phyloP scores from a whole-genome alignment of 352 stramenopile genomes.

The Phytophthora idaei region DNA sequence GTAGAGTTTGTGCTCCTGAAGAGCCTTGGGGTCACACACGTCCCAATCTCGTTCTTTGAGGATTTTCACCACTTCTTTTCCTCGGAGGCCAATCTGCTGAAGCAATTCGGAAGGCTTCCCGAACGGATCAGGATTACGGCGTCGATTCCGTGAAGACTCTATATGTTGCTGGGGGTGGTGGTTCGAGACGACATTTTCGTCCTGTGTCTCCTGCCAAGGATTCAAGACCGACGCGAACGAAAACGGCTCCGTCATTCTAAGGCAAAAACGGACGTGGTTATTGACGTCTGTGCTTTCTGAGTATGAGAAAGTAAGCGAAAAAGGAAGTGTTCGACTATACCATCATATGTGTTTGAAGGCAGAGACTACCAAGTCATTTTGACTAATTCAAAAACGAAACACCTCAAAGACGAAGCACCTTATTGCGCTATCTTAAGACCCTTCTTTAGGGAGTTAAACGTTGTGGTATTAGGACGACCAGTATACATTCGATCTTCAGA shows the following conservation, averaged over 20 bases:
- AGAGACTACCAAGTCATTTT: not conserved
- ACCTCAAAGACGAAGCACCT: too few species aligned
- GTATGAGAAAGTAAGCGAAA: not conserved
- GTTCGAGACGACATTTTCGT: not conserved
- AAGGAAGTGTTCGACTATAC: slow-evolving; percentile 8
- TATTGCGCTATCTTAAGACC: not conserved
- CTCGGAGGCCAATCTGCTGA: slow-evolving; percentile 22
- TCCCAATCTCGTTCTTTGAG: slow-evolving; percentile 21
- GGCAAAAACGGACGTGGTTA: not conserved
- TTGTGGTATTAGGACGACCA: too few species aligned
- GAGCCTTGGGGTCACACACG: slow-evolving; percentile 21
- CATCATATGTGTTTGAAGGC: not conserved
- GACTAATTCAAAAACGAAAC: too few species aligned
- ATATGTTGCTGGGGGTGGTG: not conserved
- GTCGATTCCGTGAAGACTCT: slow-evolving; percentile 11
- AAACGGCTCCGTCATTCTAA: not conserved
- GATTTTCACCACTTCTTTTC: slow-evolving; percentile 30
- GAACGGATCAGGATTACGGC: slow-evolving; percentile 6
- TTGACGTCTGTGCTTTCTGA: not conserved
- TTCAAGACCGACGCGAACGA: not conserved
- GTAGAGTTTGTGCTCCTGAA: slow-evolving; percentile 29
- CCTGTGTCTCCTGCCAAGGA: not conserved
- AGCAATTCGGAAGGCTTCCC: slow-evolving; percentile 23
- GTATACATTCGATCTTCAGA: too few species aligned
- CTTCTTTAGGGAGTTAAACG: too few species aligned